Evolutionary conservation across 164 flowering plant species (phyloP).

Genomic region (Stephania yunnanensis): DNA sequence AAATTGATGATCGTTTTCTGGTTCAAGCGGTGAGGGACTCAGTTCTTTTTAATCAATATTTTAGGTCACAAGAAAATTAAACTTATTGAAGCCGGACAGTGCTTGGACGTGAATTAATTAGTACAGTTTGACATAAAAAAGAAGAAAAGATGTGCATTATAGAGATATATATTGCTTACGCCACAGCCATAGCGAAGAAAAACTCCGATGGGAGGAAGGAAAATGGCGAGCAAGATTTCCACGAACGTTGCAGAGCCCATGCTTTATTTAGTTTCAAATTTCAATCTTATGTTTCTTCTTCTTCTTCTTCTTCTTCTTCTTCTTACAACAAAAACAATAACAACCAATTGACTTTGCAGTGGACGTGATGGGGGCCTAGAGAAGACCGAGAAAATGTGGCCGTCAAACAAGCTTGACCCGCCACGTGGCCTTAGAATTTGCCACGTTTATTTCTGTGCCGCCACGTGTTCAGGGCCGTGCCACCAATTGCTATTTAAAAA

Average conservation of each 20-base stretch:
- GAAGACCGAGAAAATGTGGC: slow-evolving; percentile 1
- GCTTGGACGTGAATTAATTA: too few species aligned
- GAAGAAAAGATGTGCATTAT: background rate
- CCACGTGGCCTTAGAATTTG: background rate
- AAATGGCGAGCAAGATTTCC: slow-evolving; percentile 31
- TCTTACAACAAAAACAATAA: too few species aligned
- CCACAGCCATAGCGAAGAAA: slow-evolving; percentile 40
- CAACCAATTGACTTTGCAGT: background rate
- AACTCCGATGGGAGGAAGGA: slow-evolving; percentile 41
- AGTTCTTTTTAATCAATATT: too few species aligned
- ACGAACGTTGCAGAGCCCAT: slow-evolving; percentile 38
- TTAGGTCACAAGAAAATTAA: too few species aligned
- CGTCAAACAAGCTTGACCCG: background rate
- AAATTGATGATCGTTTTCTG: too few species aligned
- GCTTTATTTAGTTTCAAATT: background rate
- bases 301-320: background rate
- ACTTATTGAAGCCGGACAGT: too few species aligned
- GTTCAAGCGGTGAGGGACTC: too few species aligned
- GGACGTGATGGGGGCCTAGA: background rate
- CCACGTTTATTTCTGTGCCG: background rate
- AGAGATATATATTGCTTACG: slow-evolving; percentile 15
- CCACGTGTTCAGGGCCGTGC: background rate
- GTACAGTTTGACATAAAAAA: too few species aligned
- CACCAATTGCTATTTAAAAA: too few species aligned
- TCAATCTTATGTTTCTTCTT: background rate